Conservation (phyloP, 1,284 basidiomycete species). For the Ganoderma boninense region DNA sequence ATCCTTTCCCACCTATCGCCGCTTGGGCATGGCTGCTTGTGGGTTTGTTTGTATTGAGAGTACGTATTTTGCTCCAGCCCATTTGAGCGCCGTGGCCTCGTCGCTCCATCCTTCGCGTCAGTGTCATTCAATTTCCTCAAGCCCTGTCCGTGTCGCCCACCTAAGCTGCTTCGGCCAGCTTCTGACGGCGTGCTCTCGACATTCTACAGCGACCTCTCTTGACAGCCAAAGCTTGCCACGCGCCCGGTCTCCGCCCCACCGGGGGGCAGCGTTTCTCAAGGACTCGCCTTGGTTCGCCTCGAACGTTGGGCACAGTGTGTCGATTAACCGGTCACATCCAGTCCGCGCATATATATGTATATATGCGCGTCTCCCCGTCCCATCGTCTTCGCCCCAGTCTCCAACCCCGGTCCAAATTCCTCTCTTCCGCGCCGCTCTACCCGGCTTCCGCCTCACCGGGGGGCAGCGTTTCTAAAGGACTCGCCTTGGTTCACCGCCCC, state of each 20-base stretch:
- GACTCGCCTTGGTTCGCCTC: background rate
- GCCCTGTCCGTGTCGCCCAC: background rate
- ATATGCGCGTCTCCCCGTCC: too few relatives aligned
- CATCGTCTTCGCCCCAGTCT: too few relatives aligned
- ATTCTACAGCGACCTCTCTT: background rate
- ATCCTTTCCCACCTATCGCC: background rate
- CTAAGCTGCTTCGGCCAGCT: background rate
- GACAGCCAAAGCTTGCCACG: background rate
- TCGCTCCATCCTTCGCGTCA: too few relatives aligned
- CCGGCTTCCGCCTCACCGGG: too few relatives aligned
- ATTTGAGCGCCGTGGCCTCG: background rate
- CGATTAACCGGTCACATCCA: background rate
- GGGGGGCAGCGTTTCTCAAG: background rate
- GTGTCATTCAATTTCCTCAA: too few relatives aligned
- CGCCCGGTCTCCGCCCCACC: background rate
- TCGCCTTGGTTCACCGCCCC: background rate
- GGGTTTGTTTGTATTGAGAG: background rate
- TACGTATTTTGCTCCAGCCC: background rate
- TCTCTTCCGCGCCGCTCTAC: too few relatives aligned
- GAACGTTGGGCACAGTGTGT: background rate
- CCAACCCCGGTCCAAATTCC: too few relatives aligned
- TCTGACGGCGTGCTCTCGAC: background rate
- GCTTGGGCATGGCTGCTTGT: background rate
- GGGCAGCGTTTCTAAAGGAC: background rate
- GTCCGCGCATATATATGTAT: constrained; percentile 3